Base-by-base conservation (phyloP, 2,329 filamentous ascomycete genomes). In the Corynespora cassiicola region DNA sequence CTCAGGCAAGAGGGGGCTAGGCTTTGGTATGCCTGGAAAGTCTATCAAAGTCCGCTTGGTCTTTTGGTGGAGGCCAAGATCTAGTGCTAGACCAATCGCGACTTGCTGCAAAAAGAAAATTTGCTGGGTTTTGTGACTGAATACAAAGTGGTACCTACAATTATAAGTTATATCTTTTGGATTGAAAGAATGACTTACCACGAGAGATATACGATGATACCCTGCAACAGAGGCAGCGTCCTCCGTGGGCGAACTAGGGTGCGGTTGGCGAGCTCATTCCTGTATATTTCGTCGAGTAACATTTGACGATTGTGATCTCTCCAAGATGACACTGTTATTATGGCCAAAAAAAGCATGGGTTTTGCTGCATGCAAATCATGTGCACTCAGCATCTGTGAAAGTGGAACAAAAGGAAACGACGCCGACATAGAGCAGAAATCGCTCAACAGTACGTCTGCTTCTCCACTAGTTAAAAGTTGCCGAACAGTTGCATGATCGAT, bases 71-170 rank as follows among this genome's bases (percentile, higher is more conserved):
- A 67, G 45, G 5, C 56, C 60, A 11, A 66, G 56, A 15, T 67
- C 64, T 18, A 65, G 45, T 6, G 63, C 56, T 14, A 67, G 36
- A 0, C 61, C 61, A 38, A 61, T 50, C 2, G 60, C 54, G 9
- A 65, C 44, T 22, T 65, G 60, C 16, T 65, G 55, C 3, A 67
- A 36, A 28, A 61, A 63, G 11, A 58, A 63, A 23, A 52, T 50
- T 25, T 62, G 61, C 34, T 67, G 61, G 6, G 63, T 65, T 29
- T 65, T 64, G 38, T 66, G 63, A 28, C 58, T 64, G 23, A 65
- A 65, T 0, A 64, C 47, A 19, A 62, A 67, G 23, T 66, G 63
- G 25, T 67, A 66, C 57, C 61, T 66, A 25, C 3, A 3, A 1
- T 2, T 14, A 12, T 56, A 2, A 52, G 50, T 36, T 10, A 26